Evolutionary conservation across 1,284 basidiomycete species (phyloP), one percentile per base, ranked within the genome.

Genomic region (Ceratobasidium sp.): DNA sequence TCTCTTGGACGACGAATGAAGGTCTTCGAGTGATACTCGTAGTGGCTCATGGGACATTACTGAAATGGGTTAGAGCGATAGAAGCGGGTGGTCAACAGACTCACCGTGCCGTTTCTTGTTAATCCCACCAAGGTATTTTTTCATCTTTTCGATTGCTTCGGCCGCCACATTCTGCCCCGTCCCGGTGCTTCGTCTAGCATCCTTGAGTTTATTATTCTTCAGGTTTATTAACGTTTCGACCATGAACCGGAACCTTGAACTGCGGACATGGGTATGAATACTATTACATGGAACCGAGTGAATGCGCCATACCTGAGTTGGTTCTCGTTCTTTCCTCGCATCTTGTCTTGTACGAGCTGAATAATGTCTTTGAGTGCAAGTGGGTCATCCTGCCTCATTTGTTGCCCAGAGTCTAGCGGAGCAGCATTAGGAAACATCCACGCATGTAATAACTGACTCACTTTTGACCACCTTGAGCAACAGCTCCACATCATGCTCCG

Each of bases 171-270:
- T 87, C 86, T 2, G 83, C 80, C 12, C 78, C 0, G 82, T 80
- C 45, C 96, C 68, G 7, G 57, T 38, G 13, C 34, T 29, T 22
- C 67, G 50, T 38, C 60, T 45, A 3, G 52, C 20, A 27, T 54
- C 65, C 13, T 68, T 68, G 15, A 69, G 75, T 77, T 92, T 95
- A 79, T 96, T 96, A 77, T 94, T 96, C 77, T 95, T 96, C 55
- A 97, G 84, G 77, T 94, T 93, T 27, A 85, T 86, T 25, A 98
- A 81, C 0, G 93, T 95, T 78, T 98, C 95, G 60, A 96, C 82
- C 94, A 98, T 95, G 80, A 97, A 98, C 22, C 87, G 86, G 10
- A 91, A 91, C 43, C 92, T 87, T 15, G 92, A 93, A 77, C 91
- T 93, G 72, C 17, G 27, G 40, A 42, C 17, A 34, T n/a, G 49